These are phyloP conservation scores for Alternaria consortialis DNA, from an alignment of 2,329 filamentous ascomycete species.

Conservation along the genomic window DNA sequence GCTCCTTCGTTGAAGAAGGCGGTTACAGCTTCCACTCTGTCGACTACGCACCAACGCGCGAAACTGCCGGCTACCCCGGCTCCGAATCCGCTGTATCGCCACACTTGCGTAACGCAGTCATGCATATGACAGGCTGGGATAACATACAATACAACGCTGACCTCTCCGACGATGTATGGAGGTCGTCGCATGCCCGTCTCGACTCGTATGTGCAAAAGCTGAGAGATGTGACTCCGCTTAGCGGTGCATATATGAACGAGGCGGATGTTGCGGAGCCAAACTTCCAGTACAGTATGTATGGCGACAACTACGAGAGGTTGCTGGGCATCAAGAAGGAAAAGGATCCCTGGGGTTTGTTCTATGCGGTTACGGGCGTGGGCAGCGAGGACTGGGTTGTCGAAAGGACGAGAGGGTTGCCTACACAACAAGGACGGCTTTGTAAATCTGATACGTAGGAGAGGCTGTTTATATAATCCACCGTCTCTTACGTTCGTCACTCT, in stretches of 20 bases:
- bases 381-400: constrained; percentile 39
- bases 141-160: constrained; percentile 29
- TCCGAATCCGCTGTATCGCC: constrained; percentile 31
- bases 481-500: not conserved
- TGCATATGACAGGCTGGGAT: constrained; percentile 42
- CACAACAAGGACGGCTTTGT: constrained; percentile 40
- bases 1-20: constrained; percentile 37
- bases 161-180: constrained; percentile 29
- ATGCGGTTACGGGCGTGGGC: constrained; percentile 36
- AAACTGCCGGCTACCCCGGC: constrained; percentile 38
- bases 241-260: constrained; percentile 51
- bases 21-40: constrained; percentile 40
- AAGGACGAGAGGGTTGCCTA: constrained; percentile 34
- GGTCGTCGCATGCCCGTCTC: constrained; percentile 32
- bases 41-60: constrained; percentile 35
- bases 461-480: not conserved
- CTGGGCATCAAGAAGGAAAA: constrained; percentile 30
- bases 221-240: constrained; percentile 32
- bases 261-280: constrained; percentile 39
- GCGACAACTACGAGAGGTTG: constrained; percentile 35
- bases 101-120: constrained; percentile 32
- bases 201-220: constrained; percentile 34
- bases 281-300: constrained; percentile 39
- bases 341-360: constrained; percentile 43
- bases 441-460: constrained; percentile 11